phyloP scores from a whole-genome alignment of 176 grass and related monocot genomes.

The Triticum timopheevii region DNA sequence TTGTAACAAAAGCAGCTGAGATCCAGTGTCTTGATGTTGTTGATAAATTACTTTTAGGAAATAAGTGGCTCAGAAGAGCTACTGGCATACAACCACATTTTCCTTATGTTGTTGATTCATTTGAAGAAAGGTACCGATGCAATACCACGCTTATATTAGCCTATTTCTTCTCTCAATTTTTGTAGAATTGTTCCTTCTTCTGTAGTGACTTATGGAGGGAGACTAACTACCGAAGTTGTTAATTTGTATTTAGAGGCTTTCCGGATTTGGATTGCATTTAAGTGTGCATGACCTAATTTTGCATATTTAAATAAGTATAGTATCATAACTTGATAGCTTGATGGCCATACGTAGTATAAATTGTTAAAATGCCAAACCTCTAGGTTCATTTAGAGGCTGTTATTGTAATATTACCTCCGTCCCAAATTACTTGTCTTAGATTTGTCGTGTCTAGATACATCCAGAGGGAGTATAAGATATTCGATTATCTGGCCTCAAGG shows the following conservation, averaged over 20 bases:
- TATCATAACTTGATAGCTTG: conserved; percentile 7
- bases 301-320: neutral
- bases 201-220: conserved; percentile 4
- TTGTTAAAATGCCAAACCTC: neutral
- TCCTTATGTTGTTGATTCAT: conserved; percentile 89
- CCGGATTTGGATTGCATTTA: neutral
- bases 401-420: neutral
- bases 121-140: conserved; percentile 80
- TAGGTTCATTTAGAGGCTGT: neutral
- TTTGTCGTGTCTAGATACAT: too few species aligned
- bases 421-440: too few species aligned
- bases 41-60: conserved; percentile 83
- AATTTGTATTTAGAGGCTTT: neutral
- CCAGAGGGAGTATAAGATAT: neutral
- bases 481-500: neutral
- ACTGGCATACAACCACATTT: conserved; percentile 83
- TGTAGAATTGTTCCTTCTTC: neutral
- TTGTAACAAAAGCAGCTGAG: conserved; percentile 82
- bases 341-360: neutral
- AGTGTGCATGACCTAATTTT: neutral
- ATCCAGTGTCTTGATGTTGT: conserved; percentile 85
- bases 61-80: conserved; percentile 97
- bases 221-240: neutral
- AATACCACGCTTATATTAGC: neutral
- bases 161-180: conserved; percentile 16